Percentiles rank a stretch among this genome's conserved stretches.
These are phyloP conservation scores for Magnaporthales sp. DNA, from an alignment of 2,329 filamentous ascomycete species.

Conservation along the genomic window DNA sequence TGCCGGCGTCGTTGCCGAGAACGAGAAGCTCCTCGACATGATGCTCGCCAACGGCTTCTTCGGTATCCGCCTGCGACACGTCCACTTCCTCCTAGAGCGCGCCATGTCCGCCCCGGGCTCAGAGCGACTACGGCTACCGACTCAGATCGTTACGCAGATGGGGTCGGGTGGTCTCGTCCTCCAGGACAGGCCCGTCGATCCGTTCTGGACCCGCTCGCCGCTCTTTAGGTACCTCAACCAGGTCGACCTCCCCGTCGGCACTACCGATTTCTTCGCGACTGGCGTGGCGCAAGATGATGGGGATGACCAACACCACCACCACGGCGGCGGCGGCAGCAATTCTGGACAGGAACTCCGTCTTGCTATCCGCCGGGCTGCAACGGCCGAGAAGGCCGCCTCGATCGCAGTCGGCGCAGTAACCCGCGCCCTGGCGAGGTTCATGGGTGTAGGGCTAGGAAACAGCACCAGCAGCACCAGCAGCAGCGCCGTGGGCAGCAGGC, in stretches of 20 bases:
- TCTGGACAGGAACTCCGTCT: conserved; percentile 2
- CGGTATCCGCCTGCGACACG: conserved; percentile 41
- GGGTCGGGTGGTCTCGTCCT: conserved; percentile 44
- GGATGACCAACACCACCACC: neutral
- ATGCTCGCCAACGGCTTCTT: conserved; percentile 45
- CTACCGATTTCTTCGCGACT: neutral
- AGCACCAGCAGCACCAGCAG: neutral
- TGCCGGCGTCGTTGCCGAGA: conserved; percentile 44
- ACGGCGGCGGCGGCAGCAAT: neutral
- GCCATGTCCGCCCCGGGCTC: conserved; percentile 33
- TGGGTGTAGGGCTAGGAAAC: conserved; percentile 11
- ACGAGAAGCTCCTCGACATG: conserved; percentile 35
- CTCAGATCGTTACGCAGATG: conserved; percentile 42
- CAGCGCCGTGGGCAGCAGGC: neutral
- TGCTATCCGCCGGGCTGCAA: conserved; percentile 3
- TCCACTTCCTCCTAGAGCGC: conserved; percentile 35
- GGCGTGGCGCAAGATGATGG: neutral
- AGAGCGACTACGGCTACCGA: conserved; percentile 23
- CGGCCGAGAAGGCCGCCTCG: conserved; percentile 5
- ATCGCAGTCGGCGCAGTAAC: conserved; percentile 8
- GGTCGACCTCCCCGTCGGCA: conserved; percentile 31
- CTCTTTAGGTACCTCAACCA: conserved; percentile 39
- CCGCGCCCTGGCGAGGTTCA: conserved; percentile 11
- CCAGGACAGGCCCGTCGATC: conserved; percentile 43
- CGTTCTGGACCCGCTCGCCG: conserved; percentile 43